phyloP scores from a whole-genome alignment of 2,329 filamentous ascomycete species.

The Epichloe elymi region DNA sequence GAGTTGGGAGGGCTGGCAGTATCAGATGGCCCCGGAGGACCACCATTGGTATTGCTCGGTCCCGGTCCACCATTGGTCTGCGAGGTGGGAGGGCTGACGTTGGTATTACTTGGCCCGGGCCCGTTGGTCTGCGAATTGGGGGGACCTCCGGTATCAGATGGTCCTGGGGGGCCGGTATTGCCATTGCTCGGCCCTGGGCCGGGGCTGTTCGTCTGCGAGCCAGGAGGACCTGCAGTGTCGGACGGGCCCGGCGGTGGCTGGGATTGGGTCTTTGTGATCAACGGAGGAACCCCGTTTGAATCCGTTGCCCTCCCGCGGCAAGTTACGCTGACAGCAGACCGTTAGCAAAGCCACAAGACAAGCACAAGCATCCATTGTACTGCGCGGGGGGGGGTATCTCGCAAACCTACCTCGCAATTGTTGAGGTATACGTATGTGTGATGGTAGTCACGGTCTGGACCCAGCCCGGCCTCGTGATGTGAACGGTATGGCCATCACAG shows the following conservation, averaged over 20 bases:
- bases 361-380: background rate
- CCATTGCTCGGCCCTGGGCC: too few relatives aligned
- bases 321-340: background rate
- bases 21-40: background rate
- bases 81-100: background rate
- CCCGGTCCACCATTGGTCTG: background rate
- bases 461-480: background rate
- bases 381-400: background rate
- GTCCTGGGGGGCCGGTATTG: too few relatives aligned
- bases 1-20: background rate
- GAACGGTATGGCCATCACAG: constrained; percentile 1
- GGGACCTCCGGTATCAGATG: too few relatives aligned
- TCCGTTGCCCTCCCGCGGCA: background rate
- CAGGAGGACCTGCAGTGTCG: too few relatives aligned
- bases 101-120: background rate
- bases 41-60: background rate
- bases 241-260: too few relatives aligned
- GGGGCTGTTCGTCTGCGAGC: too few relatives aligned
- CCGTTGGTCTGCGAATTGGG: background rate
- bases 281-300: background rate
- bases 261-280: background rate
- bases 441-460: constrained; percentile 1
- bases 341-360: background rate
- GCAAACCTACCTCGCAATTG: constrained; percentile 1
- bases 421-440: background rate